Evolutionary conservation across 371 early-diverging fungal species (phyloP).

Genomic region (Rhizopus microsporus): DNA sequence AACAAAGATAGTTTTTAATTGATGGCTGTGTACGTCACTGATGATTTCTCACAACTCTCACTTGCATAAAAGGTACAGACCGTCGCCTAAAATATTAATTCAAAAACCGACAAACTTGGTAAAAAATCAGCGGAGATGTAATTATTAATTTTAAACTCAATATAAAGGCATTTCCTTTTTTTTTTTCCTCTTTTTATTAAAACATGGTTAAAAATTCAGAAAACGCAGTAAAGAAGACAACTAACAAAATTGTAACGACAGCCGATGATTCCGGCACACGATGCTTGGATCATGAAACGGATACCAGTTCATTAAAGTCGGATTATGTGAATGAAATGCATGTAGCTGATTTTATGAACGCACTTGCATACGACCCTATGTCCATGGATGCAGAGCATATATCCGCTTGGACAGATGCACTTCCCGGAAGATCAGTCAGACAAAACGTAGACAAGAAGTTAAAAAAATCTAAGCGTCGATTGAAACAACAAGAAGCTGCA

Average conservation of each 20-base stretch:
- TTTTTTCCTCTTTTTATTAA: slow-evolving; percentile 1
- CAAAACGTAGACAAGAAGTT: slow-evolving; percentile 11
- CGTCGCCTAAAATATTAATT: too few relatives aligned
- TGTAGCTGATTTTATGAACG: slow-evolving; percentile 51
- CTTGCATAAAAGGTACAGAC: too few relatives aligned
- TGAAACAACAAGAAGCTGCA: slow-evolving; percentile 31
- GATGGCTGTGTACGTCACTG: too few relatives aligned
- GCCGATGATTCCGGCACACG: slow-evolving; percentile 25
- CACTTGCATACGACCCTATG: slow-evolving; percentile 41
- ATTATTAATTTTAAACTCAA: too few relatives aligned
- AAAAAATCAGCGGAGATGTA: too few relatives aligned
- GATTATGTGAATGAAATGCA: slow-evolving; percentile 55
- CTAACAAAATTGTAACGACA: slow-evolving; percentile 16
- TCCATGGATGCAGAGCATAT: slow-evolving; percentile 44
- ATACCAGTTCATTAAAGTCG: slow-evolving; percentile 16
- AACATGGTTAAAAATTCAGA: slow-evolving; percentile 17
- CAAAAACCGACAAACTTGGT: too few relatives aligned
- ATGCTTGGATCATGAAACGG: neutral
- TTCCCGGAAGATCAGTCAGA: slow-evolving; percentile 29
- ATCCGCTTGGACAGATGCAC: slow-evolving; percentile 50
- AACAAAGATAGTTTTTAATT: too few relatives aligned
- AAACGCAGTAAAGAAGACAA: slow-evolving; percentile 27
- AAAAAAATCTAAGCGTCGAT: slow-evolving; percentile 31
- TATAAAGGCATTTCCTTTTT: neutral
- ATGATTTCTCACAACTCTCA: too few relatives aligned